A percentile compares a stretch with the other conserved stretches of the same genome.
Evolutionary conservation across 2,329 filamentous ascomycete species (phyloP).

Genomic region (Didymella sp.): DNA sequence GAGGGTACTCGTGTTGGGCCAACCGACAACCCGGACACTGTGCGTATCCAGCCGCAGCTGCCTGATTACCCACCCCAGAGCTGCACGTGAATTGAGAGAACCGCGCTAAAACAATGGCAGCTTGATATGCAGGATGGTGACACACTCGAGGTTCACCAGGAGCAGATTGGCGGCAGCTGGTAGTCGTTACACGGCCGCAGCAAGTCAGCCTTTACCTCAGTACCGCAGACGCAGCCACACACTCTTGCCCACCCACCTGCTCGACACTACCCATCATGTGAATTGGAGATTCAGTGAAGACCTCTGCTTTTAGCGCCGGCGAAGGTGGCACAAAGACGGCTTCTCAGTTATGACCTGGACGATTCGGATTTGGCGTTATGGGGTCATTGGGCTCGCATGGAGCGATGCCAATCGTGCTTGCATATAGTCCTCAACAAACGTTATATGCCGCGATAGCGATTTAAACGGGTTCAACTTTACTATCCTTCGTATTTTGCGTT

Average conservation of each 20-base stretch:
- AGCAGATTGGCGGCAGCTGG: slow-evolving; percentile 83
- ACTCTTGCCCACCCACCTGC: slow-evolving; percentile 1
- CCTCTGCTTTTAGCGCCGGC: slow-evolving; percentile 28
- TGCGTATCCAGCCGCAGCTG: slow-evolving; percentile 60
- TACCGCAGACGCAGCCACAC: slow-evolving; percentile 4
- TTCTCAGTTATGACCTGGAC: slow-evolving; percentile 31
- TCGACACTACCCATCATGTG: slow-evolving; percentile 11
- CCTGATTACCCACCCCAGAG: not conserved
- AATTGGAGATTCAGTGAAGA: slow-evolving; percentile 19
- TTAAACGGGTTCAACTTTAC: slow-evolving; percentile 1
- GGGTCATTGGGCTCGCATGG: slow-evolving; percentile 30
- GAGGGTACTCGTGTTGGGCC: slow-evolving; percentile 93
- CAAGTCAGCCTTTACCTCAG: slow-evolving; percentile 10
- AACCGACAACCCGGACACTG: slow-evolving; percentile 87
- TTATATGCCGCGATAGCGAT: slow-evolving; percentile 25
- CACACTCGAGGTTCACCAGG: slow-evolving; percentile 95
- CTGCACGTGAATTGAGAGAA: not conserved
- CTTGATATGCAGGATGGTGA: slow-evolving; percentile 97
- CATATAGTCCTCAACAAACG: slow-evolving; percentile 30
- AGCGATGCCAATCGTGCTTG: slow-evolving; percentile 33
- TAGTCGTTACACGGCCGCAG: slow-evolving; percentile 22
- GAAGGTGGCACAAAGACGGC: slow-evolving; percentile 27
- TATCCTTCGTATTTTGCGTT: not conserved
- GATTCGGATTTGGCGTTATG: slow-evolving; percentile 42
- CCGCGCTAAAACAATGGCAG: slow-evolving; percentile 56